Base-by-base conservation (phyloP, 2,329 filamentous ascomycete genomes). In the Colletotrichum phormii region DNA sequence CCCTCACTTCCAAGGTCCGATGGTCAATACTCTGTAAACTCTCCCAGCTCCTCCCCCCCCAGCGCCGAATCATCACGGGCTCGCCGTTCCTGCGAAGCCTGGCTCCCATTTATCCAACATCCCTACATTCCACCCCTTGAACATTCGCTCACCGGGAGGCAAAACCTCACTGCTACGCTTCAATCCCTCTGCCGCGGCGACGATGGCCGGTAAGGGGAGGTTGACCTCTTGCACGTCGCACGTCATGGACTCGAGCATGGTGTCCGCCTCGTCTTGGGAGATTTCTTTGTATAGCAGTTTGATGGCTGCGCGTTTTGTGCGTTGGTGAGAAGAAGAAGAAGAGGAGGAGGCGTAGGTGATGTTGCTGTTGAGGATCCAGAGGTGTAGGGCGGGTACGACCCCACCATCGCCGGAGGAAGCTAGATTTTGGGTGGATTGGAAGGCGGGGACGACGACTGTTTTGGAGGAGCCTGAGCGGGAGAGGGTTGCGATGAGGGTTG, bases 51-150 rank as follows among this genome's bases (percentile, higher is more conserved):
- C n/a, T n/a, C 24, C 26, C 26, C 26, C 26, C 26, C 26, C 26
- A 29, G 26, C 26, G 26, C 26, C 4, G 4, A 29, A 29, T 29
- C 26, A 29, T 29, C 4, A 29, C 26, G 26, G 26, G 26, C 26
- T 5, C 26, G 26, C 26, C 26, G 26, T 29, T 29, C 26, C 26
- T 29, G 26, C 26, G 26, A 4, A 29, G 26, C 26, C 26, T 24
- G 53, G 42, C 49, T 84, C 80, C 81, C 88, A 91, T 72, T 87
- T 83, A 74, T 88, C 86, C 72, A 94, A 78, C 22, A 94, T 79
- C 2, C 91, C 91, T 5, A 94, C 90, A 31, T 87, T 86, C 92
- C 92, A 95, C n/a, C 87, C 88, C 78, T 89, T 86, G 75, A 93
- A 93, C 33, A 77, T 82, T 68, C 89, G 85, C 72, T 92, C 89